A percentile compares a stretch with the other conserved stretches of the same genome.
phyloP scores from a whole-genome alignment of 2,329 filamentous ascomycete genomes.

The Exophiala alcalophila region DNA sequence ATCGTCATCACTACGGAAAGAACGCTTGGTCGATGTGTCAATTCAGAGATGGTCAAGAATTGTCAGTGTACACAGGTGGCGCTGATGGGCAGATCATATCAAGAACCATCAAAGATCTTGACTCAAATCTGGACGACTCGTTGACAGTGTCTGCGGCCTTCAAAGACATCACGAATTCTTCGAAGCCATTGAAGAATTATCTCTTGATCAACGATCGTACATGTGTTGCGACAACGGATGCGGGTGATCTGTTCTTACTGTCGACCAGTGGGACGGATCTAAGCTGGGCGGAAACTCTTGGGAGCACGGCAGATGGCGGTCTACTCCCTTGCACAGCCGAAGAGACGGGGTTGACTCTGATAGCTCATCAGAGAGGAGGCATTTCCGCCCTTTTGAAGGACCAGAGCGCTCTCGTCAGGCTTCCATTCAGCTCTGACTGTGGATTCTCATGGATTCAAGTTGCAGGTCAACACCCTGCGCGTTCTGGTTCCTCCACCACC shows the following conservation, averaged over 20 bases:
- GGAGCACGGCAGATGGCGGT: conserved; percentile 1
- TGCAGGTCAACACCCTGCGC: conserved; percentile 1
- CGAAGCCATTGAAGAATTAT: conserved; percentile 23
- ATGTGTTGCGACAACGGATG: conserved; percentile 23
- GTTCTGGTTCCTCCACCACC: background rate
- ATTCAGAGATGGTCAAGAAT: conserved; percentile 32
- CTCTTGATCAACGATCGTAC: conserved; percentile 9
- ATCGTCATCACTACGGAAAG: conserved; percentile 74
- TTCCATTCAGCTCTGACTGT: background rate
- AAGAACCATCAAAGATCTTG: conserved; percentile 25
- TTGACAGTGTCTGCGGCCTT: conserved; percentile 10
- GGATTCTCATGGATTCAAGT: conserved; percentile 20
- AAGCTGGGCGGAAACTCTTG: conserved; percentile 1
- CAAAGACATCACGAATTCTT: conserved; percentile 13
- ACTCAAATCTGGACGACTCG: background rate
- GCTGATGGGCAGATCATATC: conserved; percentile 66
- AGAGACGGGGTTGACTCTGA: conserved; percentile 3
- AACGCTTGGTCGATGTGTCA: conserved; percentile 77
- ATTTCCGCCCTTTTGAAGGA: conserved; percentile 3
- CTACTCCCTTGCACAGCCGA: conserved; percentile 9
- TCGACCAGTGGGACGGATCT: background rate
- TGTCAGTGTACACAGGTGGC: conserved; percentile 69
- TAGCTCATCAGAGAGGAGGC: conserved; percentile 15
- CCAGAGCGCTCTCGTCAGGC: background rate
- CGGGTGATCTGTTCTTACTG: conserved; percentile 20